A percentile compares a stretch with the other conserved stretches of the same genome.
These are phyloP conservation scores for Aquanectria penicillioides DNA, from an alignment of 2,329 filamentous ascomycete genomes.

Conservation along the genomic window DNA sequence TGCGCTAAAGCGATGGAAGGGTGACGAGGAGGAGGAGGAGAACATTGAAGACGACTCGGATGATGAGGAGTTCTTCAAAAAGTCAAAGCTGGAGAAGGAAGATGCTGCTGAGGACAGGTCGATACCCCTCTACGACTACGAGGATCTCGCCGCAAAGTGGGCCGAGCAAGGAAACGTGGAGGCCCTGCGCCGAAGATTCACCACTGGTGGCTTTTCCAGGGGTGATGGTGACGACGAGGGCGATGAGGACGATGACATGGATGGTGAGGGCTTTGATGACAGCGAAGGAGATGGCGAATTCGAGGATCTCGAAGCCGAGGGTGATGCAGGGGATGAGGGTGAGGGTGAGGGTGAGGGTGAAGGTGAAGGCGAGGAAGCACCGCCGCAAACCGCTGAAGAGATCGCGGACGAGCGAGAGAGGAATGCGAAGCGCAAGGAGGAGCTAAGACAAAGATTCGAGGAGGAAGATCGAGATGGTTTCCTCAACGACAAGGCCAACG, in stretches of 20 bases:
- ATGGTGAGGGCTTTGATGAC: constrained; percentile 60
- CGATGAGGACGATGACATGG: constrained; percentile 60
- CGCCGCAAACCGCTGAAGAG: constrained; percentile 56
- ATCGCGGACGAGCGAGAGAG: constrained; percentile 90
- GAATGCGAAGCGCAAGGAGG: constrained; percentile 93
- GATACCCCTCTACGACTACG: constrained; percentile 83
- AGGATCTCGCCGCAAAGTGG: constrained; percentile 87
- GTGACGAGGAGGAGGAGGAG: constrained; percentile 68
- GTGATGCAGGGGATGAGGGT: constrained; percentile 80
- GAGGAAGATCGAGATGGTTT: constrained; percentile 98
- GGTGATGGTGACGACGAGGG: constrained; percentile 42
- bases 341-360: constrained; percentile 74
- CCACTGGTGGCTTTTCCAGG: constrained; percentile 67
- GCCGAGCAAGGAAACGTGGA: constrained; percentile 81
- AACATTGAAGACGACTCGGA: constrained; percentile 66
- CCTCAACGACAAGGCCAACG: constrained; percentile 85
- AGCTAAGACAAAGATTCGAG: constrained; percentile 92
- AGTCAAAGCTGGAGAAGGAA: constrained; percentile 71
- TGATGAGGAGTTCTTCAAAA: constrained; percentile 73
- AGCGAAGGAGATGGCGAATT: constrained; percentile 69
- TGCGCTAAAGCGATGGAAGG: constrained; percentile 83
- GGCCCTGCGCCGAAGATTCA: constrained; percentile 77
- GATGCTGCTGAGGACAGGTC: constrained; percentile 81
- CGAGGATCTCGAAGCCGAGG: constrained; percentile 69
- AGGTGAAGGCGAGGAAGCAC: constrained; percentile 45